These are phyloP conservation scores for Triangularia verruculosa DNA, from an alignment of 2,329 filamentous ascomycete species.

Conservation along the genomic window DNA sequence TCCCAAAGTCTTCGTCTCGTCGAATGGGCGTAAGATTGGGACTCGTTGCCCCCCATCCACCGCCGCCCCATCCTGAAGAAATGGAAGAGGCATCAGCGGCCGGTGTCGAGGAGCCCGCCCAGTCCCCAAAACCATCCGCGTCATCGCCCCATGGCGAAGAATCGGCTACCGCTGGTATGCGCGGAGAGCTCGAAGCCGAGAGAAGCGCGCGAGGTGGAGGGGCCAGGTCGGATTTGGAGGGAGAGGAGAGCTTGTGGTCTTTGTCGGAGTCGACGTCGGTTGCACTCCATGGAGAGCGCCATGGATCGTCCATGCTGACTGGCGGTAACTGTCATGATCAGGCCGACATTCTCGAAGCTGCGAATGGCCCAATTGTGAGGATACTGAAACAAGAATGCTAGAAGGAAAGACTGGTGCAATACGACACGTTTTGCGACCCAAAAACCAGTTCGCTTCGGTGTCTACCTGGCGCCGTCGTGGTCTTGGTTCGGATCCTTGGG, in stretches of 20 bases:
- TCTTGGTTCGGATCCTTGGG: background rate
- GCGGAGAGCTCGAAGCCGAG: conserved; percentile 32
- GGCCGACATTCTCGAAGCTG: conserved; percentile 15
- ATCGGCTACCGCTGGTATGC: conserved; percentile 27
- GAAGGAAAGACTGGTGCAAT: background rate
- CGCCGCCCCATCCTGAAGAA: conserved; percentile 24
- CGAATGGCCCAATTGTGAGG: background rate
- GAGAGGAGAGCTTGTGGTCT: conserved; percentile 31
- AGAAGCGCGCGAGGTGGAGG: conserved; percentile 44
- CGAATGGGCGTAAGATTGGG: conserved; percentile 22
- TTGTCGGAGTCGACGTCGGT: conserved; percentile 40
- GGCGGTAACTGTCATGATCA: conserved; percentile 27
- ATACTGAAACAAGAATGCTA: background rate
- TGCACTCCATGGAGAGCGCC: conserved; percentile 59
- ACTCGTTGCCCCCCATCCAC: conserved; percentile 24
- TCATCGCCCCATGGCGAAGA: conserved; percentile 44
- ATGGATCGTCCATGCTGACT: conserved; percentile 58
- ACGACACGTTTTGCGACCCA: background rate
- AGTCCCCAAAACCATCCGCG: conserved; percentile 39
- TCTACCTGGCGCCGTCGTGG: background rate
- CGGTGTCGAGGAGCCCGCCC: conserved; percentile 28
- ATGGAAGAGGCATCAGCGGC: conserved; percentile 29
- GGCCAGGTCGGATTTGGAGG: conserved; percentile 37
- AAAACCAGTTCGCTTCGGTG: background rate
- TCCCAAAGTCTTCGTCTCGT: conserved; percentile 33